Conservation (phyloP, 2,329 filamentous ascomycete species). For the Arachnopeziza araneosa region DNA sequence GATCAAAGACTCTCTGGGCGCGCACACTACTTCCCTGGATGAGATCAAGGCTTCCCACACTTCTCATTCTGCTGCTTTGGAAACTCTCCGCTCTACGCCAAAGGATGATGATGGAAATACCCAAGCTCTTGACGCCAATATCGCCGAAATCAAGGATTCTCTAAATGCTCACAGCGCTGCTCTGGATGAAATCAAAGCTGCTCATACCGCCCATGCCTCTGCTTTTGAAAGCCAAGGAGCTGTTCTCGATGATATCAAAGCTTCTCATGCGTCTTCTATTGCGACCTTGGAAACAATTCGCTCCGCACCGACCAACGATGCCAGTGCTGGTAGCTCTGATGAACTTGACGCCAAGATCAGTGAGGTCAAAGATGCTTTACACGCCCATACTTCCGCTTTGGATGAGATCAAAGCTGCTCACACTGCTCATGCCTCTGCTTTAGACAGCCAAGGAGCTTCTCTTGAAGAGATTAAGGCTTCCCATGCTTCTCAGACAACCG, state of each 20-base stretch:
- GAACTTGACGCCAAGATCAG: background rate
- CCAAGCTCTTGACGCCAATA: background rate
- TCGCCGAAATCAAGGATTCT: background rate
- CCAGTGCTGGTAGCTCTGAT: slow-evolving; percentile 6
- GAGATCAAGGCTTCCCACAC: slow-evolving; percentile 8
- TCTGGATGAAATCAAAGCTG: slow-evolving; percentile 13
- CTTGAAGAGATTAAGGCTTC: slow-evolving; percentile 12
- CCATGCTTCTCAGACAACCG: slow-evolving; percentile 8
- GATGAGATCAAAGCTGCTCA: slow-evolving; percentile 11
- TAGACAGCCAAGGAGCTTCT: slow-evolving; percentile 4
- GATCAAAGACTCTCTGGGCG: slow-evolving; percentile 8
- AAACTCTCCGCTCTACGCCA: slow-evolving; percentile 1
- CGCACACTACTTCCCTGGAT: slow-evolving; percentile 9
- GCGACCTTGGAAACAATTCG: background rate
- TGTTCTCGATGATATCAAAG: slow-evolving; percentile 5
- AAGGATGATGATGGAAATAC: no score
- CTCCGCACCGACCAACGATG: background rate
- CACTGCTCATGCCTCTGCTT: slow-evolving; percentile 5
- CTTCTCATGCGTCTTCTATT: background rate
- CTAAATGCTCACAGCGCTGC: slow-evolving; percentile 8
- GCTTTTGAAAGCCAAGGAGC: slow-evolving; percentile 6
- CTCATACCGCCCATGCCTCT: slow-evolving; percentile 2
- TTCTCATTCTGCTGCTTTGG: slow-evolving; percentile 9
- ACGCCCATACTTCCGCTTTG: slow-evolving; percentile 8
- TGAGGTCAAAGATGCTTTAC: background rate